A percentile compares a stretch with the other conserved stretches of the same genome.
These are phyloP conservation scores for Calendula officinalis DNA, from an alignment of 129 eudicot genomes.

Conservation along the genomic window DNA sequence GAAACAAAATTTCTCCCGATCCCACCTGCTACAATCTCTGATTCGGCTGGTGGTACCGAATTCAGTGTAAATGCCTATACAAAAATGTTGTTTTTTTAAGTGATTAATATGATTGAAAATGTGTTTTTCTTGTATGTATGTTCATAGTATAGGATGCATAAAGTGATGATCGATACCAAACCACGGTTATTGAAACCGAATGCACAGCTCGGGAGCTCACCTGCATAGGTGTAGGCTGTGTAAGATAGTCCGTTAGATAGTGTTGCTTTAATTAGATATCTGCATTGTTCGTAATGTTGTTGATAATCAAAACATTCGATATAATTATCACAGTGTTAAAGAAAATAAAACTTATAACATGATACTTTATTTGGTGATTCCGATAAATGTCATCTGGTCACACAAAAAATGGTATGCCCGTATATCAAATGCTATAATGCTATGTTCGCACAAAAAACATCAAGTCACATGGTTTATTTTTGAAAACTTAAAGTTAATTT, in stretches of 20 bases:
- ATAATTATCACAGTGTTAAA: no score
- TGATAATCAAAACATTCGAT: not conserved
- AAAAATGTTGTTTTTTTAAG: not conserved
- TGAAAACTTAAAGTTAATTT: no score
- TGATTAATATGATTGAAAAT: not conserved
- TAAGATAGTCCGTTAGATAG: conserved; percentile 53
- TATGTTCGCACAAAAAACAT: no score
- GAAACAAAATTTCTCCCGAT: conserved; percentile 86
- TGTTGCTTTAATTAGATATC: conserved; percentile 71
- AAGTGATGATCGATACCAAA: conserved; percentile 45
- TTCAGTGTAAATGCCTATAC: conserved; percentile 89
- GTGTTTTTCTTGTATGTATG: not conserved
- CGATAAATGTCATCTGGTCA: no score
- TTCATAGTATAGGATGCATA: not conserved
- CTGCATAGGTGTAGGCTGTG: conserved; percentile 96
- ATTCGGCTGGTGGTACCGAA: conserved; percentile 77
- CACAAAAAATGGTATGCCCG: no score
- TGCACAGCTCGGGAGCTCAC: conserved; percentile 98
- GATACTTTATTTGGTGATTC: no score
- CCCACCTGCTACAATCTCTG: conserved; percentile 75
- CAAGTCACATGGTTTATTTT: no score
- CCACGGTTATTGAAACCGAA: conserved; percentile 87
- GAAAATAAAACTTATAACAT: no score
- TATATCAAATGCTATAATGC: no score
- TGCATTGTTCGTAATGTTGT: conserved; percentile 34